Evolutionary conservation across 2,329 filamentous ascomycete species (phyloP).

Genomic region (Acrocalymma vagum): DNA sequence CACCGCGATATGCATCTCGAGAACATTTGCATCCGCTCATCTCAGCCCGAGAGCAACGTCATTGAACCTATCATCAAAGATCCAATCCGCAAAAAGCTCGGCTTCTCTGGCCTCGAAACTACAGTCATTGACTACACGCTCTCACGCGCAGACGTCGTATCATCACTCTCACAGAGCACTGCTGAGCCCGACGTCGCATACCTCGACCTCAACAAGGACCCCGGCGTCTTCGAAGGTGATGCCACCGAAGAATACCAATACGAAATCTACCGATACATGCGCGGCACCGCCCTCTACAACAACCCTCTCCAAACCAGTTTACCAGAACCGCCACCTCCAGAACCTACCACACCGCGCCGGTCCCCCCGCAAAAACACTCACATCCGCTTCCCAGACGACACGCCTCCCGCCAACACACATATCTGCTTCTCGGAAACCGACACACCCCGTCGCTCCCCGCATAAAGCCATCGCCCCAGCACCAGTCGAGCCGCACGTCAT

Average conservation of each 20-base stretch:
- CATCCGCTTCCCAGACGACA: slow-evolving; percentile 31
- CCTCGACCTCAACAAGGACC: slow-evolving; percentile 55
- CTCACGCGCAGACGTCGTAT: slow-evolving; percentile 64
- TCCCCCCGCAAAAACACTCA: slow-evolving; percentile 36
- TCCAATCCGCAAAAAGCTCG: slow-evolving; percentile 51
- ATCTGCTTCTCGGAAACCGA: slow-evolving; percentile 6
- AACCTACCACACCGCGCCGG: slow-evolving; percentile 23
- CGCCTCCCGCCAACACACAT: slow-evolving; percentile 8
- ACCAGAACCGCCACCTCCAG: slow-evolving; percentile 10
- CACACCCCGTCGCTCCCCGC: slow-evolving; percentile 11
- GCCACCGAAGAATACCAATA: slow-evolving; percentile 62
- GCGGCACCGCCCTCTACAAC: slow-evolving; percentile 53
- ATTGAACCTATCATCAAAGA: slow-evolving; percentile 42
- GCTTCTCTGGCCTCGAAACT: slow-evolving; percentile 65
- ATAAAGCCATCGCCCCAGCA: too few relatives aligned
- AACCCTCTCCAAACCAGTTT: slow-evolving; percentile 47
- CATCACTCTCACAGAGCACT: slow-evolving; percentile 11
- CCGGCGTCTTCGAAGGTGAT: slow-evolving; percentile 56
- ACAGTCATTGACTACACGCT: slow-evolving; percentile 75
- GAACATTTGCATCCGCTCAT: slow-evolving; percentile 67
- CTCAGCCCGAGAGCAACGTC: slow-evolving; percentile 31
- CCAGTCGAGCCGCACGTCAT: slow-evolving; percentile 3
- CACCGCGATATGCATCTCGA: slow-evolving; percentile 73
- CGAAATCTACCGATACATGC: slow-evolving; percentile 65
- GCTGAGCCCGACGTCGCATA: slow-evolving; percentile 49